A percentile compares a stretch with the other conserved stretches of the same genome.
These are phyloP conservation scores for Ceratonia siliqua DNA, from an alignment of 306 rosid species.

Conservation along the genomic window DNA sequence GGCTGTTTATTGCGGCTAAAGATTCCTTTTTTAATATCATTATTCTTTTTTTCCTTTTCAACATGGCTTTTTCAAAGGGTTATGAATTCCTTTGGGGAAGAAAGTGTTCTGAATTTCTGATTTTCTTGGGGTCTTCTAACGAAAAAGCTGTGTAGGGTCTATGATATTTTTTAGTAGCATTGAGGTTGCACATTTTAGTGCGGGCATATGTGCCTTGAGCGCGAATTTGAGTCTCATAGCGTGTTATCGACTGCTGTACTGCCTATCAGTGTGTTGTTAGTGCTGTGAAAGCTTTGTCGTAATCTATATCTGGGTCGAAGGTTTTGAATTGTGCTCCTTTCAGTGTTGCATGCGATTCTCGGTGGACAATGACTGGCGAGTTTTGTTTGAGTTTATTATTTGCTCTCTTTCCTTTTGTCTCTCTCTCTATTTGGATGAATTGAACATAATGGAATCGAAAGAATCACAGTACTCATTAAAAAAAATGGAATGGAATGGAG, in stretches of 20 bases:
- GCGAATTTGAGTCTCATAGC: background rate
- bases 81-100: background rate
- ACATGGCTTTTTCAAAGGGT: background rate
- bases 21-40: background rate
- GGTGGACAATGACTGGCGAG: background rate
- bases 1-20: background rate
- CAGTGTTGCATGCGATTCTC: background rate
- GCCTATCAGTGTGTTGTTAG: background rate
- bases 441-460: background rate
- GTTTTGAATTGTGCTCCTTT: constrained; percentile 20
- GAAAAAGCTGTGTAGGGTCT: background rate
- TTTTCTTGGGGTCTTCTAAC: constrained; percentile 5
- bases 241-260: background rate
- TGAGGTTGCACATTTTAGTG: background rate
- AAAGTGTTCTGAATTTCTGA: constrained; percentile 1
- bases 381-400: background rate
- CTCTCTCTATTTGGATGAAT: background rate
- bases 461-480: background rate
- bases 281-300: background rate
- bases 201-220: background rate
- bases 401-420: background rate
- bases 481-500: background rate
- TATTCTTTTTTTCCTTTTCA: background rate
- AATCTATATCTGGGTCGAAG: constrained; percentile 1
- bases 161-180: background rate